Evolutionary conservation across 108 stramenopile genomes (phyloP).

Genomic region (Cyclotella choctawhatcheeana): DNA sequence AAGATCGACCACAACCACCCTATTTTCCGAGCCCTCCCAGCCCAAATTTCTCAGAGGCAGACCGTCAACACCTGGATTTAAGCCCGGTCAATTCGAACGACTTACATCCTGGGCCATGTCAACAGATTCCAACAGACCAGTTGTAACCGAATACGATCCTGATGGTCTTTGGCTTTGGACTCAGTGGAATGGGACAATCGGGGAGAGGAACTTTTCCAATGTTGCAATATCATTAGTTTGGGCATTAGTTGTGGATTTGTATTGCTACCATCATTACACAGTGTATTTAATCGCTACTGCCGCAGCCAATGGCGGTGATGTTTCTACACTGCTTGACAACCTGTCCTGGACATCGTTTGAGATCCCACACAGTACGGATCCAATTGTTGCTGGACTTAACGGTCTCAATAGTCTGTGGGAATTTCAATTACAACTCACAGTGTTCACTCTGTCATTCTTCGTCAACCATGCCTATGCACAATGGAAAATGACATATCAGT

Average conservation of each 20-base stretch:
- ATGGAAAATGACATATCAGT: constrained; percentile 56
- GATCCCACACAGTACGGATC: constrained; percentile 53
- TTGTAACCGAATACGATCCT: constrained; percentile 45
- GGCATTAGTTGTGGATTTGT: constrained; percentile 38
- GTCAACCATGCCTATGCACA: constrained; percentile 59
- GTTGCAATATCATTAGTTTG: constrained; percentile 19
- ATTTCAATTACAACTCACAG: constrained; percentile 59
- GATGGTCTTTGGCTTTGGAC: constrained; percentile 63
- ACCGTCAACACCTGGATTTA: constrained; percentile 54
- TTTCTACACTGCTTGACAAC: constrained; percentile 3
- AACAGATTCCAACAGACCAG: constrained; percentile 10
- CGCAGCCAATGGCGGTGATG: constrained; percentile 30
- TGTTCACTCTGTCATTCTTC: constrained; percentile 64
- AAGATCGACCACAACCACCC: too few relatives aligned
- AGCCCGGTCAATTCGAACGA: constrained; percentile 39
- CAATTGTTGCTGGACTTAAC: constrained; percentile 45
- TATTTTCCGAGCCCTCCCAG: constrained; percentile 1
- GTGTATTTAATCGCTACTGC: constrained; percentile 32
- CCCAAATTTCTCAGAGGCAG: constrained; percentile 30
- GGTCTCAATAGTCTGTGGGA: constrained; percentile 63
- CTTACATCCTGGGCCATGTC: constrained; percentile 36
- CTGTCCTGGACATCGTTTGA: constrained; percentile 42
- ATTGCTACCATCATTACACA: constrained; percentile 45
- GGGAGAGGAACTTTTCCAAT: constrained; percentile 35
- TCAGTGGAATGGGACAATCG: constrained; percentile 59